Evolutionary conservation across 305 asterid genomes (phyloP), one percentile per base, ranked within the genome.

Genomic region (Solanum hybrid): DNA sequence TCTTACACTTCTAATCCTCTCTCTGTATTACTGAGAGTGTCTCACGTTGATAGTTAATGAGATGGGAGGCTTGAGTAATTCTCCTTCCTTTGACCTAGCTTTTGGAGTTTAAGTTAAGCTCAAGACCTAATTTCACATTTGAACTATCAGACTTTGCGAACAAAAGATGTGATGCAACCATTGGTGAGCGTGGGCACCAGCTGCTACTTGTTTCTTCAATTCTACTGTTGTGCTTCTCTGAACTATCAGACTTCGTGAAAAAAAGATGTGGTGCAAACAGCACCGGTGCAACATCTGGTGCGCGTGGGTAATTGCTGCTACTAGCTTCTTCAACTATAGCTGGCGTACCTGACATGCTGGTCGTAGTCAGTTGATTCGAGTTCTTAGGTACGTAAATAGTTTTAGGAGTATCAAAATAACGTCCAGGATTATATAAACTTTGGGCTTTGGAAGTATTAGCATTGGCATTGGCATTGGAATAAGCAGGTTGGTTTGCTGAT

Each of bases 291-390:
- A 74, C 81, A 51, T 51, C 94, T 91, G 91, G 91, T 90, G 84
- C 90, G 75, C 33, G 57, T 31, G 84, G 73, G 86, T 24, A 64
- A n/a, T 61, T 71, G 88, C 13, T 73, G 26, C 85, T 85, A 22
- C 89, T 85, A 89, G 34, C 39, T 82, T 82, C 92, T 35, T 64
- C 89, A 81, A 42, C 85, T 37, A 88, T 89, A 78, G 22, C 26
- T 4, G 92, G 89, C 89, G 90, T 51, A 89, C 90, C 92, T 69
- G 90, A 46, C 64, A 67, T 61, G 90, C 92, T 80, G 22, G 91
- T 80, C 36, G 89, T 64, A 76, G 24, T 84, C 28, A 88, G 79
- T 80, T 88, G 89, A 88, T 90, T 92, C 39, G 46, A 11, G 42
- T 51, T 83, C 82, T 74, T 89, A 11, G 85, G 86, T 42, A 69